Conservation (phyloP, 768 basidiomycete genomes). For the Leccinum incarnatum region DNA sequence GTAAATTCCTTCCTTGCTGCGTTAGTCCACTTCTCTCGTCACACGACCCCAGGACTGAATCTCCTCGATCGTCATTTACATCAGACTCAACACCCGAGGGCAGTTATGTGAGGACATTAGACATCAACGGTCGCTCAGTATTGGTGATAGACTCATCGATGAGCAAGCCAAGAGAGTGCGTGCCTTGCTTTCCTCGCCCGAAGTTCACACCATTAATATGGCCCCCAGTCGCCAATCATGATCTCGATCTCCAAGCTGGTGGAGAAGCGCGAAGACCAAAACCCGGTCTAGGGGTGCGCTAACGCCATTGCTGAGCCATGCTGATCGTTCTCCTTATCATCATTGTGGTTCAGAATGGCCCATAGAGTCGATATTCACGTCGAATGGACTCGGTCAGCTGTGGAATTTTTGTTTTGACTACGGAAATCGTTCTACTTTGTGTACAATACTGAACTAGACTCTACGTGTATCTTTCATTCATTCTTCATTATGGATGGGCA, state of each 20-base stretch:
- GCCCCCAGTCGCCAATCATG: constrained; percentile 14
- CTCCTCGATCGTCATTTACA: not conserved
- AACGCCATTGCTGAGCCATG: not conserved
- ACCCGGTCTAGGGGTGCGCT: constrained; percentile 1
- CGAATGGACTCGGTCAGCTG: not conserved
- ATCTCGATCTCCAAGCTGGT: constrained; percentile 13
- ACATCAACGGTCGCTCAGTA: constrained; percentile 8
- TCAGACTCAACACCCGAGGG: constrained; percentile 14
- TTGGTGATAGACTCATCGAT: constrained; percentile 9
- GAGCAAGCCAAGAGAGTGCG: constrained; percentile 6
- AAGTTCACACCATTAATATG: not conserved
- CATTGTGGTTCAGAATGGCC: not conserved
- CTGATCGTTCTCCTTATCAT: not conserved
- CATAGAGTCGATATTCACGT: not conserved
- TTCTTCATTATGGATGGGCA: not conserved
- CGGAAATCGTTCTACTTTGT: not conserved
- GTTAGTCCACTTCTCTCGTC: constrained; percentile 8
- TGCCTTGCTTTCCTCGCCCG: not conserved
- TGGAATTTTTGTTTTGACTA: not conserved
- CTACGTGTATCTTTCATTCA: too few species aligned
- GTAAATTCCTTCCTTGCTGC: constrained; percentile 16
- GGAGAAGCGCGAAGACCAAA: constrained; percentile 6
- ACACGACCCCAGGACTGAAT: not conserved
- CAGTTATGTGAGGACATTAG: constrained; percentile 10
- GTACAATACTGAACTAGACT: not conserved